Percentiles rank a stretch among this genome's conserved stretches.
Conservation (phyloP, 1,284 basidiomycete genomes). For the Cryptococcus hybrid region DNA sequence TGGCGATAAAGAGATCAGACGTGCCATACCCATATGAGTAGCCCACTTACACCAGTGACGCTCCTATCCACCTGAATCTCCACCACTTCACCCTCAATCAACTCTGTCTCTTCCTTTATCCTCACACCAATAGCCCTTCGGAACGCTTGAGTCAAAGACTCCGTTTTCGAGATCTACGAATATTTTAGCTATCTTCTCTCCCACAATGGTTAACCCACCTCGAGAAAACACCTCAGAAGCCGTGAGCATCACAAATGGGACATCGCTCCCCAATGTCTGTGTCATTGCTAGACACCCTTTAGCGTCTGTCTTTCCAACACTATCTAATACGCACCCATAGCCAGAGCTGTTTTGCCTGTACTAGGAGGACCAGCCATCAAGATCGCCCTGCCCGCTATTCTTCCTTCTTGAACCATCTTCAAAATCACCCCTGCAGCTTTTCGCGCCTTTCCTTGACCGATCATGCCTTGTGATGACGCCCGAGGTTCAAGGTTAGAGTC, state of each 20-base stretch:
- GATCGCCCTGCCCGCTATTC: constrained; percentile 92
- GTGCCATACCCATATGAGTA: background rate
- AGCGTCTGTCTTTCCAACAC: constrained; percentile 3
- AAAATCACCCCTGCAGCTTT: constrained; percentile 97
- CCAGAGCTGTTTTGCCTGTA: constrained; percentile 96
- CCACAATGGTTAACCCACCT: constrained; percentile 43
- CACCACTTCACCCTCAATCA: constrained; percentile 97
- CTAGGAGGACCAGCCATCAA: constrained; percentile 95
- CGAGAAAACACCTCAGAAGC: constrained; percentile 98
- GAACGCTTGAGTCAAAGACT: constrained; percentile 95
- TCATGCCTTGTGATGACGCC: constrained; percentile 83
- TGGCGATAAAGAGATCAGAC: constrained; percentile 6
- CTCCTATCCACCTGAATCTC: constrained; percentile 98
- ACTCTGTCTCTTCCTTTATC: constrained; percentile 96
- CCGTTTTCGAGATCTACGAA: constrained; percentile 88
- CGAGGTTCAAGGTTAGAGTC: constrained; percentile 88
- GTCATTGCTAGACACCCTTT: constrained; percentile 76
- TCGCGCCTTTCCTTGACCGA: constrained; percentile 90
- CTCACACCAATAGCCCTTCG: constrained; percentile 92
- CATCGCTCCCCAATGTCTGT: constrained; percentile 86
- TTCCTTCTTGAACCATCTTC: constrained; percentile 95
- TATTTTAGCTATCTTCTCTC: background rate
- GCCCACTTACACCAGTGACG: constrained; percentile 73
- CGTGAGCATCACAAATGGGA: constrained; percentile 96
- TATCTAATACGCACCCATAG: constrained; percentile 64